phyloP scores from a whole-genome alignment of 371 early-diverging fungal species.

The Mycotypha africana region DNA sequence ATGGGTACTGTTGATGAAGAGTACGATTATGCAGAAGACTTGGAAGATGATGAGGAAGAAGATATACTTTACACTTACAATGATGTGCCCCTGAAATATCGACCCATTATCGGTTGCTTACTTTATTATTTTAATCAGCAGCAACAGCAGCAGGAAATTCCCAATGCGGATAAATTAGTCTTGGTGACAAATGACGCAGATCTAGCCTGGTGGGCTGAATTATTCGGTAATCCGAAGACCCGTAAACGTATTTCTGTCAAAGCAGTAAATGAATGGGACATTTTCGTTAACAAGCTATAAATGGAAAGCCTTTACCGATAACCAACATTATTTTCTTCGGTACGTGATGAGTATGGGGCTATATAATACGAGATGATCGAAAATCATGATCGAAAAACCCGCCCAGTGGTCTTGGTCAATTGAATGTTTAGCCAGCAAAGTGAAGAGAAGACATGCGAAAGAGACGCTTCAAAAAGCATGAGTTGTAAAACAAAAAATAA shows the following conservation, averaged over 20 bases:
- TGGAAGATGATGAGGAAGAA: constrained; percentile 15
- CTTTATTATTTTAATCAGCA: constrained; percentile 30
- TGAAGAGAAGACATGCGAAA: too few species aligned
- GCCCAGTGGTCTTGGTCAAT: too few species aligned
- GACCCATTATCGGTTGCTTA: constrained; percentile 38
- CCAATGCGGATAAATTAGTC: constrained; percentile 12
- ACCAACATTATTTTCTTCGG: too few species aligned
- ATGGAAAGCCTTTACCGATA: too few species aligned
- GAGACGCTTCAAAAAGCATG: too few species aligned
- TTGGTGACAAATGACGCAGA: constrained; percentile 46
- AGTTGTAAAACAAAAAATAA: too few species aligned
- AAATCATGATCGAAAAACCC: too few species aligned
- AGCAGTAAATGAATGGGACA: constrained; percentile 42
- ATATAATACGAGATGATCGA: too few species aligned
- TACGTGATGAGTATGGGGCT: too few species aligned
- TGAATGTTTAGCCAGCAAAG: too few species aligned
- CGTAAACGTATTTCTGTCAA: constrained; percentile 29
- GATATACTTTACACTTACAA: constrained; percentile 9
- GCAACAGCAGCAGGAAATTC: constrained; percentile 6
- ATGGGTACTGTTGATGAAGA: constrained; percentile 4
- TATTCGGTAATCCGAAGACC: constrained; percentile 37
- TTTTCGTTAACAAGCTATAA: constrained; percentile 28
- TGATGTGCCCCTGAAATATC: constrained; percentile 32
- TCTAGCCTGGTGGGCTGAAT: constrained; percentile 43
- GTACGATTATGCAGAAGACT: constrained; percentile 3